Evolutionary conservation across 805 yeast species (phyloP), one percentile per base, ranked within the genome.

Genomic region (Barnettozyma pratensis): DNA sequence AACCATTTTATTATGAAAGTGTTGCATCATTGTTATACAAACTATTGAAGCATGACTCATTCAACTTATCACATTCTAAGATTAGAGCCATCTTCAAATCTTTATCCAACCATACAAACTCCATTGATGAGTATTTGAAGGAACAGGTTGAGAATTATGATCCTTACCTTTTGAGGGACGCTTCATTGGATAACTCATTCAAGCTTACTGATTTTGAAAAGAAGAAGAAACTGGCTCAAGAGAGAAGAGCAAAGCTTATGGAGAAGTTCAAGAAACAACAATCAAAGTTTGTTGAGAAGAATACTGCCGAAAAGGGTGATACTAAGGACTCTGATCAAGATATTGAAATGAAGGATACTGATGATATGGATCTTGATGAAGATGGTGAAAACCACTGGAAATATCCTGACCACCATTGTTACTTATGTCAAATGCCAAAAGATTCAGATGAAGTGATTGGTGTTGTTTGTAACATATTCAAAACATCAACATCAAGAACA

Each of bases 221-320:
- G 49, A 88, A 84, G 69, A 87, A 84, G 63, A 71, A 77, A 38
- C 55, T 77, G 7, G 97, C 96, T 0, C 79, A 79, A 55, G 82
- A 76, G 50, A 79, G 91, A 54, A 85, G 81, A 56, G 77, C 76
- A 1, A 84, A 81, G 56, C 73, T 91, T 32, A 65, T 92, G 75
- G 92, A 85, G 1, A 87, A 84, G 50, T 78, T 92, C 61, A 86
- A 84, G 54, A 79, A 77, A 54, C 95, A 89, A 57, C 98, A 92
- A 61, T 73, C 78, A 37, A 76, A 74, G 68, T 94, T 92, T 67
- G 78, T 85, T 30, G 79, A 79, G 48, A 75, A 77, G 30, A 75
- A 80, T 54, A 55, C 65, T 4, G 56, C 63, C 31, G 67, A 68
- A 2, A 61, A 57, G 12, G 32, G 39, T 27, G 30, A 34, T 34